Conservation (phyloP, 2,329 filamentous ascomycete species). For the Sclerotinia spermophila region DNA sequence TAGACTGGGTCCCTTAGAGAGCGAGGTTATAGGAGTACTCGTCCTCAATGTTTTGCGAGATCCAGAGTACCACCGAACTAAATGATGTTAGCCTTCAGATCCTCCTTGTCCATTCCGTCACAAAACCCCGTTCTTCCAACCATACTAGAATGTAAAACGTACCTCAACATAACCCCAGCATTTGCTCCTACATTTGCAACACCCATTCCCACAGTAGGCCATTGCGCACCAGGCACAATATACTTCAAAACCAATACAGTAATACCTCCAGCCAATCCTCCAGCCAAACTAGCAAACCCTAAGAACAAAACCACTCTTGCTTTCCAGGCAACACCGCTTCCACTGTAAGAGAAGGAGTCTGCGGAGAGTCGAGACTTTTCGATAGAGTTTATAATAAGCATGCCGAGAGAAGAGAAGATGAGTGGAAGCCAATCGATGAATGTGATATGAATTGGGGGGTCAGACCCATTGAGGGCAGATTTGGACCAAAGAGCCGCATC, state of each 20-base stretch:
- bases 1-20: conserved; percentile 42
- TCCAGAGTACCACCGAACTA: conserved; percentile 62
- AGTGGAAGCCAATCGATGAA: conserved; percentile 69
- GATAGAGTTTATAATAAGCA: conserved; percentile 69
- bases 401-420: conserved; percentile 62
- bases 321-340: conserved; percentile 64
- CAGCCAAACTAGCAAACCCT: conserved; percentile 61
- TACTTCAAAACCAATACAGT: conserved; percentile 65
- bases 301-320: conserved; percentile 64
- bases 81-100: conserved; percentile 22
- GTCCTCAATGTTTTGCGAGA: conserved; percentile 70
- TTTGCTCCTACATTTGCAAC: conserved; percentile 65
- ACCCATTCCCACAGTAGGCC: conserved; percentile 62
- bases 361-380: conserved; percentile 63
- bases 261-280: conserved; percentile 67
- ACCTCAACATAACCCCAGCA: conserved; percentile 59
- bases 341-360: conserved; percentile 60
- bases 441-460: conserved; percentile 52
- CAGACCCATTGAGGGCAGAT: conserved; percentile 55
- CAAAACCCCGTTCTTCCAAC: background rate
- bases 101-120: background rate
- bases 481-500: conserved; percentile 66
- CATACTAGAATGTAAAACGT: conserved; percentile 31
- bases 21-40: conserved; percentile 67
- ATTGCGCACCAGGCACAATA: conserved; percentile 52